phyloP scores from a whole-genome alignment of 495 filamentous ascomycete species.

The Neurospora sp. region DNA sequence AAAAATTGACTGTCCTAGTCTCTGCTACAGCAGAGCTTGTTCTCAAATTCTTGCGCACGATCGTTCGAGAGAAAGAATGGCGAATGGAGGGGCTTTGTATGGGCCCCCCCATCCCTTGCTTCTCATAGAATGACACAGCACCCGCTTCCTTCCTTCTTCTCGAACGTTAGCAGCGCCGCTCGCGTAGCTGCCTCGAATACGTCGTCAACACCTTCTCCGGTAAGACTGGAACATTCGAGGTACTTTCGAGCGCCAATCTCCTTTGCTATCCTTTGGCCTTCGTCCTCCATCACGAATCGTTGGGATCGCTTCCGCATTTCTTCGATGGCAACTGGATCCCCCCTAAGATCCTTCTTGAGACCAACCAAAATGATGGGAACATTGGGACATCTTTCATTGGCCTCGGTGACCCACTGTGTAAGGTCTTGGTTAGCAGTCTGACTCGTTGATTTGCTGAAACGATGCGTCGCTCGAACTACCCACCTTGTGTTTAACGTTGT shows the following conservation, averaged over 20 bases:
- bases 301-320: conserved; percentile 95
- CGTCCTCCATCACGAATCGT: conserved; percentile 69
- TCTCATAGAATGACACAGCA: conserved; percentile 90
- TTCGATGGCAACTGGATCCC: conserved; percentile 86
- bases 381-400: conserved; percentile 82
- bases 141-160: conserved; percentile 69
- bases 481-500: conserved; percentile 97
- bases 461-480: conserved; percentile 18
- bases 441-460: not conserved
- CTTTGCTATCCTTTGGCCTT: conserved; percentile 70
- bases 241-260: conserved; percentile 92
- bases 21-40: not conserved
- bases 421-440: conserved; percentile 5
- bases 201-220: conserved; percentile 97
- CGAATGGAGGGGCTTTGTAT: not conserved
- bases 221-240: conserved; percentile 91
- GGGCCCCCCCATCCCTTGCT: not conserved
- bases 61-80: not conserved
- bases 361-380: conserved; percentile 96
- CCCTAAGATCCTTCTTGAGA: conserved; percentile 94
- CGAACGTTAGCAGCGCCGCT: conserved; percentile 85
- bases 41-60: not conserved
- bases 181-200: conserved; percentile 97
- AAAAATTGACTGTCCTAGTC: not conserved
- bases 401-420: conserved; percentile 87